Conservation (phyloP, 148 eudicot genomes). For the Vaccinium myrtillus region DNA sequence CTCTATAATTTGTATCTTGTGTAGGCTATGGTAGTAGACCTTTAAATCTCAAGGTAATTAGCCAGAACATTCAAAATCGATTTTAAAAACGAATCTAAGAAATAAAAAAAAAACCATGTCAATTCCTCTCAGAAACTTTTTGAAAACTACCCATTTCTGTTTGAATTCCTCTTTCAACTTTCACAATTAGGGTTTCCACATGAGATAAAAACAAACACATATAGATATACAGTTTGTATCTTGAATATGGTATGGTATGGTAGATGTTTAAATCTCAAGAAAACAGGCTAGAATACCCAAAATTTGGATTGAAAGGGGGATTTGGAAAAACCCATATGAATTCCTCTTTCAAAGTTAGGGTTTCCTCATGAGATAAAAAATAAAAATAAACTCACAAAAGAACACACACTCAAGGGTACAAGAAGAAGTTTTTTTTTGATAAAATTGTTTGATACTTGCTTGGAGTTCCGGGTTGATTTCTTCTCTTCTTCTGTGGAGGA, state of each 20-base stretch:
- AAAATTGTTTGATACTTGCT: slow-evolving; percentile 29
- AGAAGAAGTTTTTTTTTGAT: not conserved
- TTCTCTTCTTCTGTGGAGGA: slow-evolving; percentile 32
- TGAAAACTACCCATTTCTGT: not conserved
- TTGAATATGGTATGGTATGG: not conserved
- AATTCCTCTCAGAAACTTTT: not conserved
- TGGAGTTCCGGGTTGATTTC: slow-evolving; percentile 51
- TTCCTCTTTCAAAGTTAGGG: not conserved
- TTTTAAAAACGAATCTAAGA: not conserved
- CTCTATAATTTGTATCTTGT: not conserved
- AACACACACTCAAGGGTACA: not conserved
- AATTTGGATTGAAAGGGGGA: slow-evolving; percentile 3
- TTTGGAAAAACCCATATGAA: not conserved
- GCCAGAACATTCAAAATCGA: not conserved
- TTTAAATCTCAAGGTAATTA: not conserved
- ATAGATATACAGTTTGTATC: not conserved
- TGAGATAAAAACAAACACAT: not conserved
- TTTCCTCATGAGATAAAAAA: not conserved
- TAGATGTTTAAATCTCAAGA: not conserved
- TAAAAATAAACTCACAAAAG: not conserved
- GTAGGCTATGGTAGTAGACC: not conserved
- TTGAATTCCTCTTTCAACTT: not conserved
- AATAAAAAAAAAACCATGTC: not conserved
- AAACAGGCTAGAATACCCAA: not conserved
- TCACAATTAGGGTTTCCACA: not conserved